These are phyloP conservation scores for Leishmania turanica DNA, from an alignment of 208 protist species.

Conservation along the genomic window DNA sequence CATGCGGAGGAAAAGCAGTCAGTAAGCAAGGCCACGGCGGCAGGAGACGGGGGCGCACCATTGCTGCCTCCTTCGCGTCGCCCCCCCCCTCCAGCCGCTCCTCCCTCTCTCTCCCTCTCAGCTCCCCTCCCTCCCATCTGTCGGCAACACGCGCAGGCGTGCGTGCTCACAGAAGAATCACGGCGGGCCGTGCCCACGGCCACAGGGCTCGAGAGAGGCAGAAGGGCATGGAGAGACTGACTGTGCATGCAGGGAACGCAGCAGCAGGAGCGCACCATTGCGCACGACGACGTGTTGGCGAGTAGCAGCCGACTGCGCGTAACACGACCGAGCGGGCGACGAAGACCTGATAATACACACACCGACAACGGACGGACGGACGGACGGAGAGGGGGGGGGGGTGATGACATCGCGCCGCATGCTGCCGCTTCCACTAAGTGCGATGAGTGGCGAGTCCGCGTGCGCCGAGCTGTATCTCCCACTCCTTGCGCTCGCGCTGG, in stretches of 20 bases:
- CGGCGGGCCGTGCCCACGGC: background rate
- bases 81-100: background rate
- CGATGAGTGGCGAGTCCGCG: constrained; percentile 39
- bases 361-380: background rate
- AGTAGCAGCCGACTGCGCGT: background rate
- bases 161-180: background rate
- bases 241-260: background rate
- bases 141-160: background rate
- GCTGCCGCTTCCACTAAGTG: background rate
- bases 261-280: background rate
- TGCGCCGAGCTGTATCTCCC: constrained; percentile 54
- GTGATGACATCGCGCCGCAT: background rate
- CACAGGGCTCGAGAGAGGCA: background rate
- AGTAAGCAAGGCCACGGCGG: background rate
- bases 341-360: background rate
- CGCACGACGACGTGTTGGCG: background rate
- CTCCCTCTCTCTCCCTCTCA: background rate
- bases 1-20: background rate
- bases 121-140: too few relatives aligned
- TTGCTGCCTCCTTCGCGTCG: background rate
- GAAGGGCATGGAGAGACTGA: background rate
- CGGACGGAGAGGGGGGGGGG: background rate
- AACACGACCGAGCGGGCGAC: background rate
- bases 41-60: background rate
- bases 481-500: constrained; percentile 53